These are phyloP conservation scores for Xylariales sp. DNA, from an alignment of 2,329 filamentous ascomycete genomes.

Conservation along the genomic window DNA sequence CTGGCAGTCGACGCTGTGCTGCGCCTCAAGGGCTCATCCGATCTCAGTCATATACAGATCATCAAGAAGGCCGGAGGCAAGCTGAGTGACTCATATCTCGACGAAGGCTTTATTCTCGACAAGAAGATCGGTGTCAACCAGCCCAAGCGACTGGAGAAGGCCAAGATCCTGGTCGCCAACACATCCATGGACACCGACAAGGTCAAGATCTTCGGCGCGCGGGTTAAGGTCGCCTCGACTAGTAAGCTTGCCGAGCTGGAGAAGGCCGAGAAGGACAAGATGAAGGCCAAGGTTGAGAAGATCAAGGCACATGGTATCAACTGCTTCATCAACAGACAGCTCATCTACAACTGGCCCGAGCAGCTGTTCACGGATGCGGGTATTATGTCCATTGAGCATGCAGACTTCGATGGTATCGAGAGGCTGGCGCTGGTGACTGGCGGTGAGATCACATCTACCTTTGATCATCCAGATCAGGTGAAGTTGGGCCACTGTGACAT, in stretches of 20 bases:
- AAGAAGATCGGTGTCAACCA: conserved; percentile 99
- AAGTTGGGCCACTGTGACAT: conserved; percentile 92
- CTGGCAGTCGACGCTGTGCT: conserved; percentile 89
- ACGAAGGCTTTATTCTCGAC: conserved; percentile 97
- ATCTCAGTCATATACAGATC: conserved; percentile 96
- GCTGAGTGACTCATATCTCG: conserved; percentile 93
- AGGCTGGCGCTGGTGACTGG: conserved; percentile 90
- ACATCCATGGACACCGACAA: conserved; percentile 99
- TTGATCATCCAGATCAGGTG: conserved; percentile 95
- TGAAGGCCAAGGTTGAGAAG: conserved; percentile 98
- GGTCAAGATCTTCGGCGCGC: conserved; percentile 98
- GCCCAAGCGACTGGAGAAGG: conserved; percentile 94
- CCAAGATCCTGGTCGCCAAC: conserved; percentile 96
- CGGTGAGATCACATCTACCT: conserved; percentile 95
- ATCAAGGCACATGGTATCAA: conserved; percentile 99
- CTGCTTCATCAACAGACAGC: conserved; percentile 98
- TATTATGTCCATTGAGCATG: conserved; percentile 98
- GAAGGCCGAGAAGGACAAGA: conserved; percentile 98
- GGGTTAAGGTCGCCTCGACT: conserved; percentile 93
- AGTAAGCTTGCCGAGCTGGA: conserved; percentile 97
- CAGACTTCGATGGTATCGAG: conserved; percentile 98
- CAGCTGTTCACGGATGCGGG: conserved; percentile 97
- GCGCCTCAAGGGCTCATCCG: conserved; percentile 81
- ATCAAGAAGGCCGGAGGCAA: conserved; percentile 99
- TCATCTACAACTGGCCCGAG: conserved; percentile 99